phyloP scores from a whole-genome alignment of 192 early-diverging fungal genomes.

The Umbelopsis vinacea region DNA sequence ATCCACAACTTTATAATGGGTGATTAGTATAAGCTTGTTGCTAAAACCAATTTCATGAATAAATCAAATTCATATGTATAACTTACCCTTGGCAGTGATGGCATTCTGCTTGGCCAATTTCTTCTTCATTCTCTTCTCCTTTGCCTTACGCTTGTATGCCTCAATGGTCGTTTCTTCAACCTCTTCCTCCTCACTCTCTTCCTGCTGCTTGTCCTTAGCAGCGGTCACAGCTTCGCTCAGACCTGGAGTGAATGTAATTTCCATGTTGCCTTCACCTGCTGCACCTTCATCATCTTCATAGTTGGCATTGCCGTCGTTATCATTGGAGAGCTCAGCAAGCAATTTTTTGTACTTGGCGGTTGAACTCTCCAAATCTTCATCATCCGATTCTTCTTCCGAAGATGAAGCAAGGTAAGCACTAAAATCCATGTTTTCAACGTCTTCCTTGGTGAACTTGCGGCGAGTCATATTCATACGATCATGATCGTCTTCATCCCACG shows the following conservation, averaged over 20 bases:
- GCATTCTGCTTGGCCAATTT: conserved; percentile 54
- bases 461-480: conserved; percentile 79
- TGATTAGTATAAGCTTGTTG: not conserved
- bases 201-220: conserved; percentile 56
- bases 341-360: conserved; percentile 55
- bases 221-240: conserved; percentile 73
- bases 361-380: conserved; percentile 55
- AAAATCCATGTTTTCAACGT: conserved; percentile 92
- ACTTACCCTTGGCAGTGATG: conserved; percentile 18
- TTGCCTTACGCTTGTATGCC: conserved; percentile 77
- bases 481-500: conserved; percentile 95
- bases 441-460: conserved; percentile 85
- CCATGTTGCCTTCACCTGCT: conserved; percentile 51
- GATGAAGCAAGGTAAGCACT: conserved; percentile 83
- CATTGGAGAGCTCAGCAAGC: conserved; percentile 37
- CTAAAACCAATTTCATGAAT: too few species aligned
- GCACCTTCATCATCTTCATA: conserved; percentile 24
- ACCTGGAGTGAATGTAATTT: conserved; percentile 95
- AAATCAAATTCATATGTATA: too few species aligned
- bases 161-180: conserved; percentile 89
- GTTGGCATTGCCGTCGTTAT: conserved; percentile 42
- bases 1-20: not conserved
- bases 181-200: conserved; percentile 27
- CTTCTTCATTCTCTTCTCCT: conserved; percentile 73
- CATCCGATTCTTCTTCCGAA: conserved; percentile 64